Evolutionary conservation across 2,329 filamentous ascomycete genomes (phyloP).

Genomic region (Diplodia seriata): DNA sequence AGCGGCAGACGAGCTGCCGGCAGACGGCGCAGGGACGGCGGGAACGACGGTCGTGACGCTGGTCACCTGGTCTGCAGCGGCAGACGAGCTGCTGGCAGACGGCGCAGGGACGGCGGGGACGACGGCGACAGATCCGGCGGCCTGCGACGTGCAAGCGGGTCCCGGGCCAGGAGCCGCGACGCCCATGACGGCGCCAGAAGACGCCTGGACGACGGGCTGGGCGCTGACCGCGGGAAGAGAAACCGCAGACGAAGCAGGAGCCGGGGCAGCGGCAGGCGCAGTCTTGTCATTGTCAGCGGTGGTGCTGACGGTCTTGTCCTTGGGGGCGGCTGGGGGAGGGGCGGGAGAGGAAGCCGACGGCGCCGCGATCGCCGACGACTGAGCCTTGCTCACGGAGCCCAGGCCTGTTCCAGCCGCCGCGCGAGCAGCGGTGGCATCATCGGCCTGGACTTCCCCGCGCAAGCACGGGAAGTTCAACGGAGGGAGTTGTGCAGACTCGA

Average conservation of each 20-base stretch:
- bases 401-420: not conserved
- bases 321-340: not conserved
- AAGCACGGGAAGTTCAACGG: not conserved
- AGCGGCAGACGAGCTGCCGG: not conserved
- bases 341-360: too few species aligned
- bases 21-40: not conserved
- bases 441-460: not conserved
- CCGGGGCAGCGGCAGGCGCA: not conserved
- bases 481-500: not conserved
- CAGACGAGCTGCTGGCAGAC: not conserved
- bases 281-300: not conserved
- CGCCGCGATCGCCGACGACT: too few species aligned
- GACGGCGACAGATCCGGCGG: not conserved
- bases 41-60: not conserved
- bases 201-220: too few species aligned
- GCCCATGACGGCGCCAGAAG: too few species aligned
- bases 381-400: not conserved
- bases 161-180: too few species aligned
- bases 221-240: too few species aligned
- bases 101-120: not conserved
- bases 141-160: too few species aligned
- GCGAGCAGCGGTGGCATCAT: not conserved
- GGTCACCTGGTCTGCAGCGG: not conserved
- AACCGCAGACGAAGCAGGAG: not conserved
- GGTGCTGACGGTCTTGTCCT: not conserved